These are phyloP conservation scores for Quercus phellos DNA, from an alignment of 331 rosid species.

Conservation along the genomic window DNA sequence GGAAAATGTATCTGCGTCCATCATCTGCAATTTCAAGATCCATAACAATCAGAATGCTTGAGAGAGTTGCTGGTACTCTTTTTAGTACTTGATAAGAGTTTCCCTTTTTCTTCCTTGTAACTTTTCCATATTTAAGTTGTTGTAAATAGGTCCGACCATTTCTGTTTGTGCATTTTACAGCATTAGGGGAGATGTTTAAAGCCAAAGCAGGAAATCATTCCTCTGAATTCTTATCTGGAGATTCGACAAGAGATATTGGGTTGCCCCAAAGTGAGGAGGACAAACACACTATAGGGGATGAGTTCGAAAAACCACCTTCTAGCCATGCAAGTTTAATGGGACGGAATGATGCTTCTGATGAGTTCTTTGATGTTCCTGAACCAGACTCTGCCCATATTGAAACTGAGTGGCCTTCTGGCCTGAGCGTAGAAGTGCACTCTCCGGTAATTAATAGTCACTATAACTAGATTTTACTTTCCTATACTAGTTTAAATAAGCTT, in stretches of 20 bases:
- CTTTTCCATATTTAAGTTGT: neutral
- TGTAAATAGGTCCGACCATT: neutral
- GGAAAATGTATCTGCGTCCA: slow-evolving; percentile 68
- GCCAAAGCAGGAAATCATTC: slow-evolving; percentile 39
- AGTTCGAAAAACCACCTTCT: slow-evolving; percentile 24
- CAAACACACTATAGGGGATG: slow-evolving; percentile 36
- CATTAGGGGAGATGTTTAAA: slow-evolving; percentile 63
- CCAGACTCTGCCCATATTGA: slow-evolving; percentile 49
- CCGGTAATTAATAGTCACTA: slow-evolving; percentile 32
- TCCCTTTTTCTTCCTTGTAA: neutral
- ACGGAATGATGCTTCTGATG: slow-evolving; percentile 65
- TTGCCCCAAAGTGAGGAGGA: slow-evolving; percentile 38
- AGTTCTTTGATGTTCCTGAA: slow-evolving; percentile 90
- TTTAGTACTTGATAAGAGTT: neutral
- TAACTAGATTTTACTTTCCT: neutral
- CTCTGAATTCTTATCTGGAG: slow-evolving; percentile 25
- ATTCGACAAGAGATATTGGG: slow-evolving; percentile 33
- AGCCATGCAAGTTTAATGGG: slow-evolving; percentile 57
- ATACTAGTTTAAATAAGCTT: neutral
- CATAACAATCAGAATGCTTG: slow-evolving; percentile 76
- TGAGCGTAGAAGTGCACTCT: slow-evolving; percentile 35
- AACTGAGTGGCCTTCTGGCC: slow-evolving; percentile 56
- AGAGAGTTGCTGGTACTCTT: slow-evolving; percentile 61
- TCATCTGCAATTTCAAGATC: slow-evolving; percentile 44
- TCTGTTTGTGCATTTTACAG: slow-evolving; percentile 26